Evolutionary conservation across 768 basidiomycete species (phyloP), one percentile per base, ranked within the genome.

Genomic region (Auricularia heimuer): DNA sequence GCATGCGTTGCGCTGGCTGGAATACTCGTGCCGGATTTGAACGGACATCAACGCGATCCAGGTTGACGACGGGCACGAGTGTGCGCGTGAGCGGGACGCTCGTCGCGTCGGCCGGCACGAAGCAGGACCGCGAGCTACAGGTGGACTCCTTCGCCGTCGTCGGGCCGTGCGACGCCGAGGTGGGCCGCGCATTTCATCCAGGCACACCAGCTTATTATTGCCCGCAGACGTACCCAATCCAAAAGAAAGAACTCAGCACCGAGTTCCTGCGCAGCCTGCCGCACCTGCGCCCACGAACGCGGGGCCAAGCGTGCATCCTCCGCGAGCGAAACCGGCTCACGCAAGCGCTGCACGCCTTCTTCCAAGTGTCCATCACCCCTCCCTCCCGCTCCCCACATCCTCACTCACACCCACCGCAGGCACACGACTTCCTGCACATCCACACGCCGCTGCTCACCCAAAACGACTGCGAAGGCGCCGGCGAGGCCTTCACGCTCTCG

Each of bases 391-490:
- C 61, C 10, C 24, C 54, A 36, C 21, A 21, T 54, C n/a, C 8
- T 3, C 16, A 36, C 54, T 54, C 51, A 54, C 14, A 42, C 39
- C 29, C 35, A 42, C 7, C 39, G 18, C 73, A 96, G 91, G 75
- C 75, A n/a, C 83, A 90, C 73, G 91, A 84, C 10, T 98, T 97
- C 73, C 75, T 78, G 44, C 84, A 89, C 71, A 82, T 83, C 14
- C 87, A 97, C 70, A 90, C 94, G 0, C 97, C 97, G 0, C 82
- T 98, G 58, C 76, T 98, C 29, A 98, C 96, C 0, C 84, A 85
- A 16, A 93, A 86, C 69, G 97, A 99, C 73, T 94, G 94, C 63
- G 97, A 99, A 79, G 97, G 95, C 12, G 95, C 90, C 6, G 96
- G 97, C 21, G 95, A 98, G 75, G 84, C 90, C 1, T 98, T 98